phyloP scores from a whole-genome alignment of 2,329 filamentous ascomycete genomes.

The Ascocoryne sarcoides region DNA sequence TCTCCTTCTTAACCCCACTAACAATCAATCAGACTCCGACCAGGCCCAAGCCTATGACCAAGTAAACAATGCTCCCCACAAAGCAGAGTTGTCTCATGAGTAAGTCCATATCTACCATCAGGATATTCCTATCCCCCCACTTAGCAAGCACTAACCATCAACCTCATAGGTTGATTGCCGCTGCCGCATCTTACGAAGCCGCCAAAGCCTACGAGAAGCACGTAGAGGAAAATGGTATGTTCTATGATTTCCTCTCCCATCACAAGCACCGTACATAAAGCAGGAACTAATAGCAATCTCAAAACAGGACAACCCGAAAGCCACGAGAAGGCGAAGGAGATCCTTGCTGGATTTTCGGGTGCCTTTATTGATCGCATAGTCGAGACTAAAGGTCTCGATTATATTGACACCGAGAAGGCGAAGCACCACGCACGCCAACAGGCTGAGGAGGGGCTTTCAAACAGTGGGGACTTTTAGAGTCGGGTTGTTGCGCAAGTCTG shows the following conservation, averaged over 20 bases:
- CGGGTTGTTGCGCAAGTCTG: too few species aligned
- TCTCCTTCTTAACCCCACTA: neutral
- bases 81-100: too few species aligned
- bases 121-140: too few species aligned
- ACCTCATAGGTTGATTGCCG: neutral
- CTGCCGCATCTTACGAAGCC: neutral
- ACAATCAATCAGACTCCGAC: neutral
- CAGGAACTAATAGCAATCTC: neutral
- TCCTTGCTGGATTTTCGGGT: conserved; percentile 59
- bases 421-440: conserved; percentile 1
- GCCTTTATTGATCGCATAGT: conserved; percentile 52
- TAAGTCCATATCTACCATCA: too few species aligned
- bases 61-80: neutral
- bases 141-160: too few species aligned
- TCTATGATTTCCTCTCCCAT: neutral
- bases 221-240: neutral
- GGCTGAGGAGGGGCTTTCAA: neutral
- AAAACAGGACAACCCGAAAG: neutral
- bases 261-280: neutral
- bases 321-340: conserved; percentile 59
- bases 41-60: neutral
- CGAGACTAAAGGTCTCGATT: conserved; percentile 1
- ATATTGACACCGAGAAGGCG: neutral
- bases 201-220: conserved; percentile 1
- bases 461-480: too few species aligned